Conservation (phyloP, 2,329 filamentous ascomycete species). For the Coniochaeta sp. region DNA sequence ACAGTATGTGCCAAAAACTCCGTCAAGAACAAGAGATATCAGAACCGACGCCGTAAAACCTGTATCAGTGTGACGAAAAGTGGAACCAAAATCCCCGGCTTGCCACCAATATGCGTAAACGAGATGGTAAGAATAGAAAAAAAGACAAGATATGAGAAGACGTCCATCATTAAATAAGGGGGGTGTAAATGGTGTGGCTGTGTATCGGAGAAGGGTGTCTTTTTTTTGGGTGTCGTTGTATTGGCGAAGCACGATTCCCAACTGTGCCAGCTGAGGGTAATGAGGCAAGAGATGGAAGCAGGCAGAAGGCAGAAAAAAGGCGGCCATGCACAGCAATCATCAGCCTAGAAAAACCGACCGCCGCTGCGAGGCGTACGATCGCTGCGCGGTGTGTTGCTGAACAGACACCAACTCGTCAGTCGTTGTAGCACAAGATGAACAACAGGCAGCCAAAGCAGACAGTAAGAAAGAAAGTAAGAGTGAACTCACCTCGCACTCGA, state of each 20-base stretch:
- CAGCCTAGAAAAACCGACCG: slow-evolving; percentile 29
- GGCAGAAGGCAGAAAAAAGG: background rate
- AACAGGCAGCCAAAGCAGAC: no score
- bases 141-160: slow-evolving; percentile 1
- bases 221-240: background rate
- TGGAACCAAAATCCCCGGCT: background rate
- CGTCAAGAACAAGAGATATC: background rate
- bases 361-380: slow-evolving; percentile 34
- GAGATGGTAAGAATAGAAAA: slow-evolving; percentile 4
- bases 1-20: no score
- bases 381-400: slow-evolving; percentile 28
- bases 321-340: background rate
- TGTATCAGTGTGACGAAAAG: background rate
- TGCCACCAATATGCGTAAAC: background rate
- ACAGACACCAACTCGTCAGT: background rate
- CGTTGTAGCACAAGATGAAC: background rate
- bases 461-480: no score
- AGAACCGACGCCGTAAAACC: background rate
- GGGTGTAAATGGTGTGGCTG: background rate
- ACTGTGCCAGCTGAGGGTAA: background rate
- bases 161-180: slow-evolving; percentile 1
- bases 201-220: background rate
- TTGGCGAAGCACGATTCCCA: no score
- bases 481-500: slow-evolving; percentile 47
- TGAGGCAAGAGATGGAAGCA: slow-evolving; percentile 3